Evolutionary conservation across 2,329 filamentous ascomycete genomes (phyloP).

Genomic region (Talaromyces sp.): DNA sequence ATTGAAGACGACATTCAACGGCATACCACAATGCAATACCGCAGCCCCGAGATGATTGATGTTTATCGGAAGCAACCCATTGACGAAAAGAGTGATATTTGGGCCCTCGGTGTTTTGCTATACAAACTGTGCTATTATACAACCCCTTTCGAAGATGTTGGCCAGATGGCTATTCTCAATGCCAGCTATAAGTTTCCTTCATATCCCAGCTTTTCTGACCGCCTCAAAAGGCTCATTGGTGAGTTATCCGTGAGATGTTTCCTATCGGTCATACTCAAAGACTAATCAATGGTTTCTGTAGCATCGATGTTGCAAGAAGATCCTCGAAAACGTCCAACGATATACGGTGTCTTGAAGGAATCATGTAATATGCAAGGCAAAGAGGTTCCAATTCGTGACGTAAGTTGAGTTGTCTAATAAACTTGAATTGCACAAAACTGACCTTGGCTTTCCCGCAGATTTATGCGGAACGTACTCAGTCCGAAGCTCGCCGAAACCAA

Average conservation of each 20-base stretch:
- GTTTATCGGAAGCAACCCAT: constrained; percentile 95
- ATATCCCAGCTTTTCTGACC: constrained; percentile 85
- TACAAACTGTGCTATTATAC: constrained; percentile 99
- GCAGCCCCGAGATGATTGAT: constrained; percentile 98
- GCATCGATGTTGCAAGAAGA: constrained; percentile 88
- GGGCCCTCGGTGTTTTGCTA: constrained; percentile 88
- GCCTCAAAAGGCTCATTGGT: constrained; percentile 88
- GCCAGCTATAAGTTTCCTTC: constrained; percentile 88
- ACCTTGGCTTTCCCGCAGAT: neutral
- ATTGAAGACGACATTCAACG: constrained; percentile 97
- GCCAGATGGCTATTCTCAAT: constrained; percentile 94
- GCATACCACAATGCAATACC: constrained; percentile 94
- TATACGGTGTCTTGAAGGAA: constrained; percentile 88
- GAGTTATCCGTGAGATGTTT: constrained; percentile 18
- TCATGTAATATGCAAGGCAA: constrained; percentile 84
- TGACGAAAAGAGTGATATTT: constrained; percentile 98
- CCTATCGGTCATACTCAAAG: neutral
- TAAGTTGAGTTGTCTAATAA: constrained; percentile 44
- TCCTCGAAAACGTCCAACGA: constrained; percentile 76
- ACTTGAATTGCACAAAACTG: neutral
- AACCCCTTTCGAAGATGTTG: constrained; percentile 95
- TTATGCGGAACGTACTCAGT: constrained; percentile 62
- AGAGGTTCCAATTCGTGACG: constrained; percentile 83
- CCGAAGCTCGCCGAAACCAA: constrained; percentile 61
- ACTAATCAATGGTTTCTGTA: constrained; percentile 32